Evolutionary conservation across 768 basidiomycete species (phyloP), one percentile per base, ranked within the genome.

Genomic region (Suillus subaureus): DNA sequence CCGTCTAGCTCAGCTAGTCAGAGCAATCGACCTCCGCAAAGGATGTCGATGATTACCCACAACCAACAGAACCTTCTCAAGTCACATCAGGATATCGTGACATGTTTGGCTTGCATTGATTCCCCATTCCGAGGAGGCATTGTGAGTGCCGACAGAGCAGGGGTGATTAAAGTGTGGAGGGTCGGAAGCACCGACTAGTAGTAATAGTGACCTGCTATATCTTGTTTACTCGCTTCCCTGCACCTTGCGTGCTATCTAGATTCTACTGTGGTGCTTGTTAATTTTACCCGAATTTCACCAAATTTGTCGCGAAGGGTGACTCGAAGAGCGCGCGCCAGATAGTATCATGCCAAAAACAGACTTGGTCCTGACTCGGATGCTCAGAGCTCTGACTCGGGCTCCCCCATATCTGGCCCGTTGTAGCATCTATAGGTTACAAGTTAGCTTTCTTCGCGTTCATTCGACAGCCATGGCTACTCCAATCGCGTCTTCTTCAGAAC

Each of bases 61-160:
- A 91, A 89, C 72, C 94, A 97, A 72, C 90, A 96, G 72, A 90
- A 89, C 62, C 80, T 97, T 26, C 80, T 98, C 39, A 90, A 89
- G 73, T 85, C 91, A 7, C 97, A 99, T 73, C 94, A 95, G 70
- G 96, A 99, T 73, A 87, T 94, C 2, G 87, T 99, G 23, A 94
- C 92, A 6, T 88, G 92, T 2, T 77, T 99, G 42, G 88, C 88
- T 0, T 92, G 91, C 68, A 88, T 99, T 62, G 94, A 97, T 68
- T 90, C 96, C 1, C 95, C 97, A 1, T 98, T 98, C 78, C 85
- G 93, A 63, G 95, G 94, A 31, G 93, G 94, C 1, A 85, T 97
- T 55, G 86, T 98, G n/a, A 95, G 91, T 68, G 97, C 92, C 2
- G 97, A 99, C 75, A 84, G 94, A 56, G 84, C 90, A 26, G 97